A percentile compares a stretch with the other conserved stretches of the same genome.
Evolutionary conservation across 225 moss, liverwort and hornwort species (phyloP).

Genomic region (Takakia lepidozioides): DNA sequence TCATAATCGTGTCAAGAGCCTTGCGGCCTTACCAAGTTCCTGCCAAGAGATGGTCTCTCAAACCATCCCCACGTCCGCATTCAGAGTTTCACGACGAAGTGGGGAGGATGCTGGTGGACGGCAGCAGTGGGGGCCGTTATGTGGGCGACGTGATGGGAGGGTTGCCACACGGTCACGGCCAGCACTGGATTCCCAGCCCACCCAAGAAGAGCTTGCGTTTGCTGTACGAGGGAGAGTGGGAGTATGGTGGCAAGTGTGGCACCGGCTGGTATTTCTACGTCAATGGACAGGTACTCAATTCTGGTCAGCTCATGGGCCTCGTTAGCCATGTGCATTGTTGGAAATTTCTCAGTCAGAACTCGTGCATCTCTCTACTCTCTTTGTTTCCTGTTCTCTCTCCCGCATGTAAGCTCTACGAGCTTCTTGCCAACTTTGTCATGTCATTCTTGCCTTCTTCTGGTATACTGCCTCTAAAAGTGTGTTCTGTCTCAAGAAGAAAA

Average conservation of each 20-base stretch:
- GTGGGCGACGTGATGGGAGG: conserved; percentile 68
- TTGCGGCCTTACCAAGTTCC: conserved; percentile 35
- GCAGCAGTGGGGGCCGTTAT: conserved; percentile 67
- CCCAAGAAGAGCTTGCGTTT: conserved; percentile 34
- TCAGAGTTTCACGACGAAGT: conserved; percentile 68
- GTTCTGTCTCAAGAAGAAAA: too few relatives aligned
- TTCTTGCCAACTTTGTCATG: too few relatives aligned
- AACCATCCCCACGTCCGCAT: conserved; percentile 17
- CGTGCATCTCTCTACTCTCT: too few relatives aligned
- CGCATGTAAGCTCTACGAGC: too few relatives aligned
- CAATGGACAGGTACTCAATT: conserved; percentile 65
- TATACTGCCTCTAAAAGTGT: too few relatives aligned
- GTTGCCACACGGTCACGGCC: conserved; percentile 74
- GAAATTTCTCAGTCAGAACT: too few relatives aligned
- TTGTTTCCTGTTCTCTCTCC: too few relatives aligned
- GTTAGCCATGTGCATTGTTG: too few relatives aligned
- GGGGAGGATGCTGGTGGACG: conserved; percentile 59
- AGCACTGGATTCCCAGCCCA: conserved; percentile 60
- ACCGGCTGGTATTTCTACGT: conserved; percentile 59
- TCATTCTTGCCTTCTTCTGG: too few relatives aligned
- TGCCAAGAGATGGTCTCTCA: conserved; percentile 23
- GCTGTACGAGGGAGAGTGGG: conserved; percentile 85
- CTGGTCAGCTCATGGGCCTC: too few relatives aligned
- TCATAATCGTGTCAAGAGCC: conserved; percentile 44
- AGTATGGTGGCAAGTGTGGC: conserved; percentile 64